Evolutionary conservation across 208 protist genomes (phyloP), one percentile per base, ranked within the genome.

Genomic region (Wallacemonas sp.): DNA sequence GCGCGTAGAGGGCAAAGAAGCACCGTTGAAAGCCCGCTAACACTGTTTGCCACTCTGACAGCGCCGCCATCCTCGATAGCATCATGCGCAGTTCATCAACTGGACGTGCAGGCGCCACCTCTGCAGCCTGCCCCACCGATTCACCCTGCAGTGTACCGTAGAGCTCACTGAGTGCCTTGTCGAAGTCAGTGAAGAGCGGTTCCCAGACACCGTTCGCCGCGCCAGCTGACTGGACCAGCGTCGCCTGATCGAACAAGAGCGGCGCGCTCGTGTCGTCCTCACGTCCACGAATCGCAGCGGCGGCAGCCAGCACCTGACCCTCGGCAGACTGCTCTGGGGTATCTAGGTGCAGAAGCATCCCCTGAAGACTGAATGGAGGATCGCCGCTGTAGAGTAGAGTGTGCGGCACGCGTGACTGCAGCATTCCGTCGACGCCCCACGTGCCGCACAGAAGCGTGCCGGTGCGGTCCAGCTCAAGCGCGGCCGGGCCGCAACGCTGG

Each of bases 121-220:
- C 5, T 12, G 46, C 19, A 17, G 3, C 32, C 1, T 50, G 36
- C 30, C 12, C 3, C 13, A 34, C 19, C 0, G 13, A 50, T 24
- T 68, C 38, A 2, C 22, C 36, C 3, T 52, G 13, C 42, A 55
- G 27, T 4, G 63, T 27, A 1, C n/a, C 19, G 21, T 12, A 22
- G 0, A 68, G 36, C 19, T 34, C 30, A 12, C 69, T 34, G 5
- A 79, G 37, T 5, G 17, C 52, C 30, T 71, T 66, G 46, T 92
- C 85, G 41, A 92, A 68, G 4, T 3, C 41, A 34, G n/a, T 33
- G 57, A 89, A 86, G 2, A 92, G 67, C 0, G 82, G 82, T 53
- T 92, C 85, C 85, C 85, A 92, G 39, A 83, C 72, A 33, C 85
- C 85, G 57, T 75, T 79, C 15, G 83, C 39, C 19, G 76, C 66